Conservation (phyloP, 768 basidiomycete species). For the Auriscalpium vulgare region DNA sequence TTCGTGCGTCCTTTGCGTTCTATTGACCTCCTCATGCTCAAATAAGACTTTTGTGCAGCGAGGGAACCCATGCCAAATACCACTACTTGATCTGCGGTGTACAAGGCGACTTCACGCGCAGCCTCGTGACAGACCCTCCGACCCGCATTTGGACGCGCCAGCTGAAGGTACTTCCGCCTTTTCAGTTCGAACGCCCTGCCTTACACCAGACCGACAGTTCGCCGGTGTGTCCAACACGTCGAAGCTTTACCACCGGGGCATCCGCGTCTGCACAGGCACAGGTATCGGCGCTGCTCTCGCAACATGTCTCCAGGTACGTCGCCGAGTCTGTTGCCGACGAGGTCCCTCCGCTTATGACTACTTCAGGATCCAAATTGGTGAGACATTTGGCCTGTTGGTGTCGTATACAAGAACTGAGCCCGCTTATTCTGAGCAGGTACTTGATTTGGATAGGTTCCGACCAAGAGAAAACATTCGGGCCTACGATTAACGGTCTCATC, state of each 20-base stretch:
- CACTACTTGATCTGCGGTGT: constrained; percentile 81
- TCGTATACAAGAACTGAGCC: background rate
- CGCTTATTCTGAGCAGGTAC: constrained; percentile 37
- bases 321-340: background rate
- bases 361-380: constrained; percentile 66
- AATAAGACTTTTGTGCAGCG: constrained; percentile 31
- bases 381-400: constrained; percentile 10
- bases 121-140: constrained; percentile 63
- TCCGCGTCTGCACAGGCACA: constrained; percentile 77
- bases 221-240: constrained; percentile 79
- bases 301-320: constrained; percentile 29
- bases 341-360: background rate
- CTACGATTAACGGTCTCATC: constrained; percentile 69
- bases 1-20: constrained; percentile 38
- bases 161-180: constrained; percentile 46
- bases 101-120: constrained; percentile 73
- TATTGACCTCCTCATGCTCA: constrained; percentile 8
- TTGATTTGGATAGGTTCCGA: constrained; percentile 83
- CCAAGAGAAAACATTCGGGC: constrained; percentile 79
- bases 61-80: constrained; percentile 63
- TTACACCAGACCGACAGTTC: constrained; percentile 34
- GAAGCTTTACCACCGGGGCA: constrained; percentile 68
- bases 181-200: background rate
- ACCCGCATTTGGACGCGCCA: constrained; percentile 71
- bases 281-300: constrained; percentile 75